Base-by-base conservation (phyloP, 2,329 filamentous ascomycete species). In the Furcasterigmium sp. region DNA sequence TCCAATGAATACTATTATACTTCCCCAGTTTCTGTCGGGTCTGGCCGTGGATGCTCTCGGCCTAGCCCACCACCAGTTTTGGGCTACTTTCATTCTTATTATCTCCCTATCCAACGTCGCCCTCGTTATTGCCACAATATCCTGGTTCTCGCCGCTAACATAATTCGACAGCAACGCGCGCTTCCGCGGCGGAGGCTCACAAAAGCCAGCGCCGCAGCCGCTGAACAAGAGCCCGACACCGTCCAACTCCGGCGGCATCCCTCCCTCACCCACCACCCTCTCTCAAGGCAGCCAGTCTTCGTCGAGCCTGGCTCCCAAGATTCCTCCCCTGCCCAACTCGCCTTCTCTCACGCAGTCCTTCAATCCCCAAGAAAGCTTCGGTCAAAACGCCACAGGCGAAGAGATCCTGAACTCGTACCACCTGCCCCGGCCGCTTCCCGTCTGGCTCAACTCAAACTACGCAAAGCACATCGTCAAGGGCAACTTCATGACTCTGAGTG, bases 401-500 rank as follows among this genome's bases (percentile, higher is more conserved):
- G 76, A 80, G 44, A 61, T 77, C 41, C 71, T 83, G 51, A 69
- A 69, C 53, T 70, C 70, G 11, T 83, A 82, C 57, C 80, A 84
- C 53, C 70, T 87, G 46, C 84, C 84, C 46, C 75, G 79, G 32
- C 78, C 79, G 25, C 70, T 82, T 46, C 87, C 87, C 14, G 69
- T 87, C 48, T 90, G 87, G 81, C 80, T 90, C 56, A 84, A 87
- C 57, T 76, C 84, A 44, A 70, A 80, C 48, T 85, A 87, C 60
- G 84, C 86, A 43, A 87, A 85, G 60, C 82, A 95, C 58, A 95
- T 95, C 52, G 91, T 96, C 58, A 95, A 91, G 71, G 91, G 91
- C 46, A 97, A 96, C 70, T 96, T 97, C 62, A 89, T 95, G 84
- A 96, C 91, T 10, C 69, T 97, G 46, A 94, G 91, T 56, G 89